Evolutionary conservation across 768 basidiomycete species (phyloP), one percentile per base, ranked within the genome.

Genomic region (Kwoniella mangroviensis): DNA sequence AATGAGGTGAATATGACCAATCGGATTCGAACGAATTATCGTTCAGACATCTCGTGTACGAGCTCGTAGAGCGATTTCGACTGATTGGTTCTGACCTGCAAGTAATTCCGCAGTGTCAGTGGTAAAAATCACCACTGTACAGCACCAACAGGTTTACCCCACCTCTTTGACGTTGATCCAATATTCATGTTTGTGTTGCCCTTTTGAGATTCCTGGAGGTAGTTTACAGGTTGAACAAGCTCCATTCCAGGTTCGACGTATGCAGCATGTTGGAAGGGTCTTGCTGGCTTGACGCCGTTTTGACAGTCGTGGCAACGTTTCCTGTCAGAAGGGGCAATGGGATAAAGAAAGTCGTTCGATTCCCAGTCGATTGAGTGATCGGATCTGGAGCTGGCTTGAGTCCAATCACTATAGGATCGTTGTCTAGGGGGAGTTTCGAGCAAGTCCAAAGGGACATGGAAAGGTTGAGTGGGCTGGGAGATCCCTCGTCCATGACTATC

Each of bases 171-270:
- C 11, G 65, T 34, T 21, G 65, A 26, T 22, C 58, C 24, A n/a
- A 28, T 54, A n/a, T 42, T 26, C 21, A 26, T 59, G 43, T 54
- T 63, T 22, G 53, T 13, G 28, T n/a, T 49, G 28, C 42, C 41
- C 15, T 28, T 58, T 19, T 55, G 51, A 40, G 43, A 56, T 42
- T 34, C 28, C 26, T 63, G 57, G 21, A 62, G 19, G 51, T 60
- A 58, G 42, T 34, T 22, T 21, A 67, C 28, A 6, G 69, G 63
- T 40, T 63, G 57, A 49, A 74, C 57, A 41, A 71, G 24, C 9
- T 67, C 34, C 19, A 71, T 66, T 19, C 73, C 70, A 34, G 73
- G 73, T 56, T 74, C 70, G 59, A 71, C 52, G 62, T 49, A 43
- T 6, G 52, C 54, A 10, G 64, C 49, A 19, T 17, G 22, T 43